phyloP scores from a whole-genome alignment of 768 basidiomycete species.

The Trametes gibbosa region DNA sequence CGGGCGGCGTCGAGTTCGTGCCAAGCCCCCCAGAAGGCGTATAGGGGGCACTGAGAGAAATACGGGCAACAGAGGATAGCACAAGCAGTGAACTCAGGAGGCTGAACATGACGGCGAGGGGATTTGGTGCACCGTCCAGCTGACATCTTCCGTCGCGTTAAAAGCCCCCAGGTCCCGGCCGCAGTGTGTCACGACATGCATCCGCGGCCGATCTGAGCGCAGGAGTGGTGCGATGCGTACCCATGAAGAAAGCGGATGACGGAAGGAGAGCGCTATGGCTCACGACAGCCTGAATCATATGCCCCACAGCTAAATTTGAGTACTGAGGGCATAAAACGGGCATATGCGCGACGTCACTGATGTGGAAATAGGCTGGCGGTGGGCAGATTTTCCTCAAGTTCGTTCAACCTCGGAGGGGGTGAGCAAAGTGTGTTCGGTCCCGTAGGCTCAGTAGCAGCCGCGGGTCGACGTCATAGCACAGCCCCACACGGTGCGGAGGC shows the following conservation, averaged over 20 bases:
- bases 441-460: too few relatives aligned
- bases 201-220: neutral
- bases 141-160: too few relatives aligned
- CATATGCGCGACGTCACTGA: too few relatives aligned
- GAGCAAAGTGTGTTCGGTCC: neutral
- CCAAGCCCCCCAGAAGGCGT: conserved; percentile 28
- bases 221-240: neutral
- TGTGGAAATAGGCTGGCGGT: too few relatives aligned
- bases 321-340: too few relatives aligned
- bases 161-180: too few relatives aligned
- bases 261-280: too few relatives aligned
- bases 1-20: conserved; percentile 30
- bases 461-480: neutral
- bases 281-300: too few relatives aligned
- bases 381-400: too few relatives aligned
- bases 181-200: neutral
- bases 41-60: conserved; percentile 7
- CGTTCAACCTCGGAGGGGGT: neutral
- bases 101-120: neutral
- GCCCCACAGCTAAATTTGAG: too few relatives aligned
- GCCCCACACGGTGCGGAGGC: too few relatives aligned
- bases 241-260: neutral
- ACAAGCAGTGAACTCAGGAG: neutral
- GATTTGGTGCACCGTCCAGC: too few relatives aligned
- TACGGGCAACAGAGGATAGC: neutral